Evolutionary conservation across 805 yeast species (phyloP).

Genomic region (Sugiyamaella smithiae): DNA sequence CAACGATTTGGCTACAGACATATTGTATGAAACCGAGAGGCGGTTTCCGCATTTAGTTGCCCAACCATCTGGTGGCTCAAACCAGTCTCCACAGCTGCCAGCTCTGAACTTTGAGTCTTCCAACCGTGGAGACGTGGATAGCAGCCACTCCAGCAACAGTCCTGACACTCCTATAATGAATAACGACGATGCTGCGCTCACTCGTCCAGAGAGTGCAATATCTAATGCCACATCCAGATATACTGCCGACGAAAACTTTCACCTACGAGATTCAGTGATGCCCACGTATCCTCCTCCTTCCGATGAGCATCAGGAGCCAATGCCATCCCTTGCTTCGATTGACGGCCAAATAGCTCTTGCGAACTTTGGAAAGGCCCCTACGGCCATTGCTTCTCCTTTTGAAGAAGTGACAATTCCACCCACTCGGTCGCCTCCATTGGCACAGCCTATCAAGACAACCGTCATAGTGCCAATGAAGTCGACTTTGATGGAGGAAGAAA

Average conservation of each 20-base stretch:
- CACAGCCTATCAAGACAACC: constrained; percentile 14
- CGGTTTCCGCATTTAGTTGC: background rate
- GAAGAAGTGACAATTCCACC: constrained; percentile 15
- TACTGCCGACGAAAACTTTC: constrained; percentile 11
- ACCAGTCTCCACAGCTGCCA: constrained; percentile 2
- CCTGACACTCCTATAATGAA: background rate
- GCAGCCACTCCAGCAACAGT: background rate
- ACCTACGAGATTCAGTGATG: constrained; percentile 12
- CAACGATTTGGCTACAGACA: constrained; percentile 87
- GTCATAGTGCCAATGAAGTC: constrained; percentile 84
- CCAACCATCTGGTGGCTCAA: background rate
- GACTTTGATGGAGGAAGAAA: constrained; percentile 84
- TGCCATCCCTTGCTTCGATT: background rate
- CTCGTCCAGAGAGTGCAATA: background rate
- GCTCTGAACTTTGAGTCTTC: background rate
- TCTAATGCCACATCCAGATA: constrained; percentile 13
- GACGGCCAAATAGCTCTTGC: background rate
- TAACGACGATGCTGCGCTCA: background rate
- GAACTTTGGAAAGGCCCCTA: background rate
- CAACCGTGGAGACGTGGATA: background rate
- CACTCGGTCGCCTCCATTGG: constrained; percentile 10
- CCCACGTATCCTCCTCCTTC: constrained; percentile 3
- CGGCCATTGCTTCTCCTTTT: constrained; percentile 1
- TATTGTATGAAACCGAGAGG: constrained; percentile 72
- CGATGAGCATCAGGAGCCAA: background rate